Evolutionary conservation across 2,329 filamentous ascomycete genomes (phyloP).

Genomic region (Claviceps fusiformis): DNA sequence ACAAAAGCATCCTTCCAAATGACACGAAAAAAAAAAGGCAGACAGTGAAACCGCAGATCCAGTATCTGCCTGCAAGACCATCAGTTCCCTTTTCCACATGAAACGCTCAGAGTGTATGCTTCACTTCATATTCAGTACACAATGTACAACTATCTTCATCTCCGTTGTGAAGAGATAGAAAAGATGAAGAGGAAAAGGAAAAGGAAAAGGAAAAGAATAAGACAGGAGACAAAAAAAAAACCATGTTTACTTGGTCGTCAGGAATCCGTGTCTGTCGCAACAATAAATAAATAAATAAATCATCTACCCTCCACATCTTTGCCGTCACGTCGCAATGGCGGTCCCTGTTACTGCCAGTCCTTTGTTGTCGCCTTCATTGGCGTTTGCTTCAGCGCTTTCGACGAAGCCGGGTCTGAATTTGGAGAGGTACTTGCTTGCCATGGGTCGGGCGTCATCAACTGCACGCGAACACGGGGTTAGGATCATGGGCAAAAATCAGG

Average conservation of each 20-base stretch:
- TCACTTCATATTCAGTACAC: not conserved
- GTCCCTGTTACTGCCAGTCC: conserved; percentile 11
- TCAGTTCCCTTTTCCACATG: not conserved
- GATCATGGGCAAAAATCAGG: not conserved
- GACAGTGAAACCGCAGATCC: not conserved
- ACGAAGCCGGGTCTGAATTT: conserved; percentile 46
- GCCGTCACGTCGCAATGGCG: conserved; percentile 18
- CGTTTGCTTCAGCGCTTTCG: conserved; percentile 17
- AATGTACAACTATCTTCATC: not conserved
- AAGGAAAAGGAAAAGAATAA: not conserved
- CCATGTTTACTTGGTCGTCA: too few species aligned
- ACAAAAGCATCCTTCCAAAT: not conserved
- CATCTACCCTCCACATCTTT: not conserved
- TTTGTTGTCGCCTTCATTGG: conserved; percentile 8
- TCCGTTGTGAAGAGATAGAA: too few species aligned
- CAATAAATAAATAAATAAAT: too few species aligned
- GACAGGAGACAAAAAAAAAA: too few species aligned
- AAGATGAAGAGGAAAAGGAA: too few species aligned
- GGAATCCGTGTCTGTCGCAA: too few species aligned
- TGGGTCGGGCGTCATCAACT: conserved; percentile 50
- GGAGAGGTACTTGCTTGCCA: conserved; percentile 48
- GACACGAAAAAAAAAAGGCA: not conserved
- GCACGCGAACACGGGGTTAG: not conserved
- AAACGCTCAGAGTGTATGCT: too few species aligned
- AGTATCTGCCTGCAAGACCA: not conserved